Percentiles rank a stretch among this genome's conserved stretches.
Evolutionary conservation across 1,284 basidiomycete genomes (phyloP).

Genomic region (Fomes fomentarius): DNA sequence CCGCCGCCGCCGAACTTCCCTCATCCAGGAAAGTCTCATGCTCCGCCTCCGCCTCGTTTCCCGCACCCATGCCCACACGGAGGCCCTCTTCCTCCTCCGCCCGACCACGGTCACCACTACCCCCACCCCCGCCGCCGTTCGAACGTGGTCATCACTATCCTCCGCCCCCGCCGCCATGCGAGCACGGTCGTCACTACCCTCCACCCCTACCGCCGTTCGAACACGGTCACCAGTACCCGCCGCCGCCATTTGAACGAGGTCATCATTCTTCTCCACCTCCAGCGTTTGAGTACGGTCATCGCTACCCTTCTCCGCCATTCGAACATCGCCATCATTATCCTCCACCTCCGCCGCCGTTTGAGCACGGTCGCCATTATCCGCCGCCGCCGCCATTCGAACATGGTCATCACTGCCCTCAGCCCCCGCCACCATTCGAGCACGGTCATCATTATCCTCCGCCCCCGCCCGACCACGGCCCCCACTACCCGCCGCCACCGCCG

Average conservation of each 20-base stretch:
- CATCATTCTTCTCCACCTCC: too few relatives aligned
- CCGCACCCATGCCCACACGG: neutral
- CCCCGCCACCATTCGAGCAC: neutral
- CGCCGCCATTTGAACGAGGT: too few relatives aligned
- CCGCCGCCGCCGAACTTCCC: too few relatives aligned
- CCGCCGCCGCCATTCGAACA: too few relatives aligned
- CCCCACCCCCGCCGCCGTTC: neutral
- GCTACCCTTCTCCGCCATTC: neutral
- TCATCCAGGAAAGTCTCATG: too few relatives aligned
- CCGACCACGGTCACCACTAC: neutral
- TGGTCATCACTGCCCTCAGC: too few relatives aligned
- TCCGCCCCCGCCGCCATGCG: slow-evolving; percentile 7
- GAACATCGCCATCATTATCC: neutral
- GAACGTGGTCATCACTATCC: neutral
- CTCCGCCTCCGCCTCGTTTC: too few relatives aligned
- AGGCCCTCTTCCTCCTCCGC: slow-evolving; percentile 1
- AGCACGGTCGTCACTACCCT: too few relatives aligned
- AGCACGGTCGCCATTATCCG: neutral
- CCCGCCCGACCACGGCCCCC: neutral
- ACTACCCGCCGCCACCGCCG: neutral
- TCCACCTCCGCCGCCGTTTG: slow-evolving; percentile 1
- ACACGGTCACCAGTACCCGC: too few relatives aligned
- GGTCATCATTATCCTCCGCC: neutral
- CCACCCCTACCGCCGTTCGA: neutral
- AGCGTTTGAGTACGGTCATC: neutral